phyloP scores from a whole-genome alignment of 2,329 filamentous ascomycete genomes.

The Exophiala mesophila region DNA sequence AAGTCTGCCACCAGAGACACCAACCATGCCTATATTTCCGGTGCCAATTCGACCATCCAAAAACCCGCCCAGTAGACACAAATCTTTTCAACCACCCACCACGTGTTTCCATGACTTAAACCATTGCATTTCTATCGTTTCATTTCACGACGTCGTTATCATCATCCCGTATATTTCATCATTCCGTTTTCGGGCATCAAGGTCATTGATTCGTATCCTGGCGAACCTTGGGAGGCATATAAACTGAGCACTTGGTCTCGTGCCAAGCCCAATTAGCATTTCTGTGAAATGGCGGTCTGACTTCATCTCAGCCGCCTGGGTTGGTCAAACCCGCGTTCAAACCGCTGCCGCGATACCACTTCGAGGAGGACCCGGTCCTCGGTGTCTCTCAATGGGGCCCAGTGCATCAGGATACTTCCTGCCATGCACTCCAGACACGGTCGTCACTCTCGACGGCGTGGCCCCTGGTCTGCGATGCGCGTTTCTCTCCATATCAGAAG shows the following conservation, averaged over 20 bases:
- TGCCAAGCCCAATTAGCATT: neutral
- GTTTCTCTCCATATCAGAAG: conserved; percentile 17
- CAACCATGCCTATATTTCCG: too few relatives aligned
- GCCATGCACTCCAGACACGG: conserved; percentile 24
- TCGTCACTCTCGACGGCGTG: conserved; percentile 15
- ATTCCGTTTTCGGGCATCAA: neutral
- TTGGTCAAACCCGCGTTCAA: conserved; percentile 1
- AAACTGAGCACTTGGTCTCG: neutral
- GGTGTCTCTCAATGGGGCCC: conserved; percentile 20
- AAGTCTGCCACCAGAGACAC: too few relatives aligned
- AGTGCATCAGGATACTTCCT: conserved; percentile 24
- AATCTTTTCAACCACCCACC: too few relatives aligned
- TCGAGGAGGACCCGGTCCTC: conserved; percentile 13
- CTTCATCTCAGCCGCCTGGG: neutral
- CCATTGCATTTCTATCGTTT: conserved; percentile 3
- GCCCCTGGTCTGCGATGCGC: conserved; percentile 12
- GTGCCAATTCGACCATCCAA: too few relatives aligned
- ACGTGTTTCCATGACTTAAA: too few relatives aligned
- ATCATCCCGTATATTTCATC: neutral
- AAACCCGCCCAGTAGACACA: too few relatives aligned
- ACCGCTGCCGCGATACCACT: conserved; percentile 15
- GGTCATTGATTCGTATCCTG: neutral
- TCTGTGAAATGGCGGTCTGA: neutral
- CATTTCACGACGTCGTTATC: neutral
- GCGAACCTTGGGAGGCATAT: too few relatives aligned